Conservation (phyloP, 257 asterid species). For the Cinchona pubescens region DNA sequence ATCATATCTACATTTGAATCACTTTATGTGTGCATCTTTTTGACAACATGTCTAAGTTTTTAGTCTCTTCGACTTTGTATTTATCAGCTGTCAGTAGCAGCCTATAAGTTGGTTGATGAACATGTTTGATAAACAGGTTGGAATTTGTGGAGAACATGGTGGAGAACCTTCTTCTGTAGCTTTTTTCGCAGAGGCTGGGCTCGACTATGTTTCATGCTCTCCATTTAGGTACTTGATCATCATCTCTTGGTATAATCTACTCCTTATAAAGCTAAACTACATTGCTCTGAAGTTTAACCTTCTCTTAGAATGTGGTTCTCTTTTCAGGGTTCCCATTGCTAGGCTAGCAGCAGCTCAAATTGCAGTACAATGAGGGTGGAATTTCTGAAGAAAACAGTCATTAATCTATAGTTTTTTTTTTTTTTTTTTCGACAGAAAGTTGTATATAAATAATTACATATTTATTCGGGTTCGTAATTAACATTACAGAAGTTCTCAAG, state of each 20-base stretch:
- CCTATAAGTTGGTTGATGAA: not conserved
- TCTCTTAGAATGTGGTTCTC: not conserved
- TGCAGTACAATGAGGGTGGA: constrained; percentile 37
- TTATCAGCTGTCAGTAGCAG: not conserved
- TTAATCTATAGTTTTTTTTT: not conserved
- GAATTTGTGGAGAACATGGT: constrained; percentile 95
- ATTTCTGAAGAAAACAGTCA: not conserved
- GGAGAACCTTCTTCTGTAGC: constrained; percentile 98
- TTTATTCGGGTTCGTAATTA: not conserved
- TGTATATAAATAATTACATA: constrained; percentile 21
- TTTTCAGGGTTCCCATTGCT: constrained; percentile 84
- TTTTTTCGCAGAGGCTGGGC: constrained; percentile 83
- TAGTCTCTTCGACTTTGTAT: not conserved
- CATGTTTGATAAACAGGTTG: constrained; percentile 45
- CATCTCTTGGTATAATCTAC: not conserved
- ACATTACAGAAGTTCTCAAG: not conserved
- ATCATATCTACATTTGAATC: no score
- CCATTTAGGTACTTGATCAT: constrained; percentile 69
- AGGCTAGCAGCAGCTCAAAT: constrained; percentile 98
- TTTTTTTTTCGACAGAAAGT: not conserved
- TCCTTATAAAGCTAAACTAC: not conserved
- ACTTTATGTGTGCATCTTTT: not conserved
- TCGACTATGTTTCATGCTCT: constrained; percentile 93
- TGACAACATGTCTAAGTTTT: not conserved
- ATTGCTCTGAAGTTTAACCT: not conserved